A percentile compares a stretch with the other conserved stretches of the same genome.
Conservation (phyloP, 257 asterid genomes). For the Voacanga thouarsii region DNA sequence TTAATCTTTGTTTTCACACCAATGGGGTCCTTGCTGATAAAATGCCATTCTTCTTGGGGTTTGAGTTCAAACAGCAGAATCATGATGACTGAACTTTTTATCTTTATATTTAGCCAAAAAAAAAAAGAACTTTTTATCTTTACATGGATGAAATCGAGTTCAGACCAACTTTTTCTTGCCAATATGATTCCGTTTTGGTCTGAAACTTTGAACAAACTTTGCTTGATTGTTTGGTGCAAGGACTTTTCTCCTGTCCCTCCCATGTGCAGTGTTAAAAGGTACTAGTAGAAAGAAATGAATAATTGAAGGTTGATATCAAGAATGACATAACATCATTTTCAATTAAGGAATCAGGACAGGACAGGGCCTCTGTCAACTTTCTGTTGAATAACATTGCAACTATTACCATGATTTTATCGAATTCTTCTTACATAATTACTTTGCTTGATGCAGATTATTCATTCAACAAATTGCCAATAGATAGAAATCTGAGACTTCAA, state of each 20-base stretch:
- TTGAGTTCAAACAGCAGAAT: not conserved
- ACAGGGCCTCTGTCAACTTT: not conserved
- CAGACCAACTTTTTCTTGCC: not conserved
- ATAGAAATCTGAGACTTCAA: too few species aligned
- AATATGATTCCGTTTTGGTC: not conserved
- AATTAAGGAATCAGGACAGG: not conserved
- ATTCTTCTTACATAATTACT: not conserved
- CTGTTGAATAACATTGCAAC: not conserved
- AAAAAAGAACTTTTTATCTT: slow-evolving; percentile 4
- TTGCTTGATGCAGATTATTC: not conserved
- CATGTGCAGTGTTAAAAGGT: slow-evolving; percentile 36
- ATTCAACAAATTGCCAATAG: not conserved
- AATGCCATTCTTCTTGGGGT: not conserved
- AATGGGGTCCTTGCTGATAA: slow-evolving; percentile 11
- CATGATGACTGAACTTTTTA: slow-evolving; percentile 1
- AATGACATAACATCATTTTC: slow-evolving; percentile 36
- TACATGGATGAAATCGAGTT: slow-evolving; percentile 2
- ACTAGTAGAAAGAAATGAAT: slow-evolving; percentile 4
- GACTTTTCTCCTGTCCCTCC: slow-evolving; percentile 24
- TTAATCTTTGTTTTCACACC: slow-evolving; percentile 4
- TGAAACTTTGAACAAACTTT: slow-evolving; percentile 11
- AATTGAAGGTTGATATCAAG: slow-evolving; percentile 14
- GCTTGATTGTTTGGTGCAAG: slow-evolving; percentile 15
- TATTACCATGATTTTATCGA: not conserved
- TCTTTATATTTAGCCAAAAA: too few species aligned